phyloP scores from a whole-genome alignment of 2,329 filamentous ascomycete genomes.

The Aspergillus aculeatinus region DNA sequence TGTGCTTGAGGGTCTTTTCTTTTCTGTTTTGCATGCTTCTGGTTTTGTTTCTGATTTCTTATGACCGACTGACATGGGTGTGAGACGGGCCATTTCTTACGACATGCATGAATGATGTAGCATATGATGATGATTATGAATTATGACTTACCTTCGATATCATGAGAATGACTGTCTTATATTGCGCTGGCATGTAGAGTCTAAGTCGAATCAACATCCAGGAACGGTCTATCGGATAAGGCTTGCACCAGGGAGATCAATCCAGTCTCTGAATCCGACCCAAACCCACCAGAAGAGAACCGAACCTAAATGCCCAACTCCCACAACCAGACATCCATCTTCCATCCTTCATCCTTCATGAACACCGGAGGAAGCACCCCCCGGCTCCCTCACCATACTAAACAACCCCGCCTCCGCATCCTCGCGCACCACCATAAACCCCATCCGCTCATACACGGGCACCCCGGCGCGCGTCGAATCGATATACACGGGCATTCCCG shows the following conservation, averaged over 20 bases:
- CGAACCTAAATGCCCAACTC: too few species aligned
- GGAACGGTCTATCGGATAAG: too few species aligned
- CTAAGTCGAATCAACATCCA: too few species aligned
- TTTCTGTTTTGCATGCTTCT: neutral
- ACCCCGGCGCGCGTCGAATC: constrained; percentile 6
- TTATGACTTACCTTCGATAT: neutral
- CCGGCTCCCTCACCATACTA: neutral
- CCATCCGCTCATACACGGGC: constrained; percentile 4
- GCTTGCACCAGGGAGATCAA: too few species aligned
- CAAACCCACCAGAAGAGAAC: too few species aligned
- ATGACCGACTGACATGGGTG: neutral
- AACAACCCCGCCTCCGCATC: neutral
- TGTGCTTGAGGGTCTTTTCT: neutral
- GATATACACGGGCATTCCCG: constrained; percentile 3
- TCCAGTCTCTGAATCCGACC: too few species aligned
- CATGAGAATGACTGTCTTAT: too few species aligned
- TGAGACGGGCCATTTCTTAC: neutral
- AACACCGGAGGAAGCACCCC: too few species aligned
- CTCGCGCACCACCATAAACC: neutral
- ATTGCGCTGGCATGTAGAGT: too few species aligned
- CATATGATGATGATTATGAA: neutral
- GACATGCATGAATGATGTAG: neutral
- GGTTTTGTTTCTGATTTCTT: neutral
- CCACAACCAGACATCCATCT: too few species aligned
- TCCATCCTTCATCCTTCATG: too few species aligned